phyloP scores from a whole-genome alignment of 345 rosid genomes.

The Physaria fendleri region DNA sequence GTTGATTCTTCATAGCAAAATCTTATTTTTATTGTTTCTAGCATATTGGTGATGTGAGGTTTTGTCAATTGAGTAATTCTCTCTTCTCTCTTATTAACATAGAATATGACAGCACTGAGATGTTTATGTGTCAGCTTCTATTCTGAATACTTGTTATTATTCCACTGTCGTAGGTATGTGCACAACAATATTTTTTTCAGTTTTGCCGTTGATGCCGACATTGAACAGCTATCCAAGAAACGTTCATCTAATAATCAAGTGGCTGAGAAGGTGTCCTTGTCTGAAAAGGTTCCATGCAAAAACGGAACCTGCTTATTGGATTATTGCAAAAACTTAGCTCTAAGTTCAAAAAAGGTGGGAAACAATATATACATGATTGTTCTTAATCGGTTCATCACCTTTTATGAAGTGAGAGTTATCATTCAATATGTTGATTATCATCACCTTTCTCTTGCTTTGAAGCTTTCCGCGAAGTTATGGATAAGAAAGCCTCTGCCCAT shows the following conservation, averaged over 20 bases:
- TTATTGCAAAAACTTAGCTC: no score
- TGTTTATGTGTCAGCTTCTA: not conserved
- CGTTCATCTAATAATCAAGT: constrained; percentile 21
- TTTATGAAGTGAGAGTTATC: no score
- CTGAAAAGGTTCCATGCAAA: constrained; percentile 40
- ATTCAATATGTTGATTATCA: no score
- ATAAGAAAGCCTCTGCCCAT: no score
- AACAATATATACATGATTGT: no score
- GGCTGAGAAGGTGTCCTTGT: constrained; percentile 24
- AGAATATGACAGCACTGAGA: not conserved
- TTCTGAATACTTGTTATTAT: constrained; percentile 4
- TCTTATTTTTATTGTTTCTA: not conserved
- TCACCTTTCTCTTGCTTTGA: no score
- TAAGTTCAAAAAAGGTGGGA: no score
- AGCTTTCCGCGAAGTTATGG: no score
- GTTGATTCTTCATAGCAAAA: not conserved
- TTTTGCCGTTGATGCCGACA: constrained; percentile 93
- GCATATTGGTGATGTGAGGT: not conserved
- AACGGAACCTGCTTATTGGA: constrained; percentile 35
- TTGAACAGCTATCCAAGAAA: constrained; percentile 75
- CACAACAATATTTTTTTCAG: constrained; percentile 99
- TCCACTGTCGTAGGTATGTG: constrained; percentile 70
- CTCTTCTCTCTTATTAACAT: not conserved
- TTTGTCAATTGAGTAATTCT: not conserved
- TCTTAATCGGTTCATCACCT: no score